Conservation (phyloP, 2,329 filamentous ascomycete genomes). For the Colletotrichum tanaceti region DNA sequence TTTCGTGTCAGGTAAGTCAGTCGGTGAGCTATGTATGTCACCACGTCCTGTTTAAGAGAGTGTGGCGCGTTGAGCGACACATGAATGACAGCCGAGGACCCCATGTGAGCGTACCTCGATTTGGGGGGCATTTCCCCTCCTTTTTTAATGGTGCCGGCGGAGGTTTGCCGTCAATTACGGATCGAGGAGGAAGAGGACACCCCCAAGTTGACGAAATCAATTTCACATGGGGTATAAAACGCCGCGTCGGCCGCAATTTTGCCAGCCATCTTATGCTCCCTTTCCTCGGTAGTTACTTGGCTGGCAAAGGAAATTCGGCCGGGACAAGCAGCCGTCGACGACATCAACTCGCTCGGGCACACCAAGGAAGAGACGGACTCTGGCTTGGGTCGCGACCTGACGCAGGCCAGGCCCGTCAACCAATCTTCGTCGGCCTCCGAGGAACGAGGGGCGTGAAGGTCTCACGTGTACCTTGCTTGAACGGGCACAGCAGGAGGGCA, state of each 20-base stretch:
- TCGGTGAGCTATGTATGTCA: conserved; percentile 27
- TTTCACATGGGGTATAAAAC: conserved; percentile 29
- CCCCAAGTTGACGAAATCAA: neutral
- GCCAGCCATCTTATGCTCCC: conserved; percentile 1
- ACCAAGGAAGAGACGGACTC: conserved; percentile 36
- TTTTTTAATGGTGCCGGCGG: neutral
- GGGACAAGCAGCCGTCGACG: conserved; percentile 23
- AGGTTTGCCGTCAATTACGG: conserved; percentile 4
- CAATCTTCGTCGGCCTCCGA: conserved; percentile 35
- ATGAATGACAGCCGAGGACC: neutral
- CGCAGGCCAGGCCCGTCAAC: conserved; percentile 34
- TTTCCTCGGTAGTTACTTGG: neutral
- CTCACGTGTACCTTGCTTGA: conserved; percentile 39
- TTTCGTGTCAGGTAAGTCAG: conserved; percentile 33
- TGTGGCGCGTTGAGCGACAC: neutral
- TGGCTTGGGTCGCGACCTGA: conserved; percentile 38
- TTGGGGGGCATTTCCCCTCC: neutral
- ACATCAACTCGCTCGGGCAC: conserved; percentile 33
- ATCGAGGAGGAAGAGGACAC: no score
- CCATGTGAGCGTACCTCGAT: conserved; percentile 9
- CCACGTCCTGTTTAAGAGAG: conserved; percentile 10
- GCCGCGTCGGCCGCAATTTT: conserved; percentile 22
- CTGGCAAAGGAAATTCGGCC: conserved; percentile 15
- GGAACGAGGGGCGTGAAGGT: conserved; percentile 33
- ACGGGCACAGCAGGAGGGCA: conserved; percentile 10